These are phyloP conservation scores for Gilbertella persicaria DNA, from an alignment of 371 early-diverging fungal species.

Conservation along the genomic window DNA sequence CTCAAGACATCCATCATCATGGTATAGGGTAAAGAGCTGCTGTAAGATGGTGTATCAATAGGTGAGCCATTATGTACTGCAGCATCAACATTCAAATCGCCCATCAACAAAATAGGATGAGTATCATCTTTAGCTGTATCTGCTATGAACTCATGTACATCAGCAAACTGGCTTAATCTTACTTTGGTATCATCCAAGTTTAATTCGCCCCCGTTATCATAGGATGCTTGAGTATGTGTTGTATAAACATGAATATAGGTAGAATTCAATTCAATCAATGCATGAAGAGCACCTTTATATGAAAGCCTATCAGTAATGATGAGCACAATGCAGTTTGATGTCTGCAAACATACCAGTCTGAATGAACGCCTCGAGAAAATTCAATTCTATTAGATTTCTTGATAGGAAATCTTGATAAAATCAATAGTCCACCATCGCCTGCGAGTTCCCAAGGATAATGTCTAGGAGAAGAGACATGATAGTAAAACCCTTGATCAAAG, in stretches of 20 bases:
- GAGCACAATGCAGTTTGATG: not conserved
- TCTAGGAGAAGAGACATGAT: conserved; percentile 54
- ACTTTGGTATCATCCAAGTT: conserved; percentile 54
- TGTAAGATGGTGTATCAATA: conserved; percentile 26
- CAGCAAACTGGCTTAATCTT: conserved; percentile 60
- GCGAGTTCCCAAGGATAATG: conserved; percentile 62
- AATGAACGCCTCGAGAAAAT: conserved; percentile 67
- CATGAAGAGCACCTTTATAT: conserved; percentile 81
- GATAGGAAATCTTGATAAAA: conserved; percentile 76
- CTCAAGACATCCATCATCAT: conserved; percentile 68
- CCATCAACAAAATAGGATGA: conserved; percentile 61
- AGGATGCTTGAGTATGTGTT: conserved; percentile 83
- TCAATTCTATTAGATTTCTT: conserved; percentile 53
- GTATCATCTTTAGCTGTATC: conserved; percentile 37
- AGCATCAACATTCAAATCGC: conserved; percentile 79
- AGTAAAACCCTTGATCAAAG: conserved; percentile 64
- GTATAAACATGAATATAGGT: conserved; percentile 72
- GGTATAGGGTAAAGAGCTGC: conserved; percentile 59
- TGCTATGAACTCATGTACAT: conserved; percentile 67
- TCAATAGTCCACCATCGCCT: conserved; percentile 81
- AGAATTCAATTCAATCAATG: conserved; percentile 57
- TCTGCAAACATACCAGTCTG: conserved; percentile 59
- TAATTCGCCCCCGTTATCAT: conserved; percentile 43
- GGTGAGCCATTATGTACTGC: conserved; percentile 40
- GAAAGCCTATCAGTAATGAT: conserved; percentile 46